Evolutionary conservation across 2,329 filamentous ascomycete species (phyloP).

Genomic region (Cercospora sp.): DNA sequence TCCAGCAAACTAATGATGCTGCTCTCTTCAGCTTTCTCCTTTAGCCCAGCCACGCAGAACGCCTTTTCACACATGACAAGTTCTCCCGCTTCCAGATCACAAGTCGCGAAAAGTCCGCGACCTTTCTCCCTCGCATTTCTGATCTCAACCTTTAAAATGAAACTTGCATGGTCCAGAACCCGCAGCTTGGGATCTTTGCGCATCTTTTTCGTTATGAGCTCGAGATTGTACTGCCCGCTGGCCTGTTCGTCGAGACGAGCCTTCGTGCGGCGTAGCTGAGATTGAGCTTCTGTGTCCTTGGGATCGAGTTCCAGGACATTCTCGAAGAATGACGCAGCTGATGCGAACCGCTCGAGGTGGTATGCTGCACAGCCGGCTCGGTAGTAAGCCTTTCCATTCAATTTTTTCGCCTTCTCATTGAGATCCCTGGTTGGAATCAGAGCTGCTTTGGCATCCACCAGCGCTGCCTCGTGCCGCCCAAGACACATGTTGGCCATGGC

Average conservation of each 20-base stretch:
- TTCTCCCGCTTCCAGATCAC: slow-evolving; percentile 43
- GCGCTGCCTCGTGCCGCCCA: slow-evolving; percentile 24
- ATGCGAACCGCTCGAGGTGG: slow-evolving; percentile 24
- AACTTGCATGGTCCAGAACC: slow-evolving; percentile 28
- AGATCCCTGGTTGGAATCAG: slow-evolving; percentile 4
- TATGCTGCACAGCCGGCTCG: slow-evolving; percentile 32
- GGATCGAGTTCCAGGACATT: slow-evolving; percentile 18
- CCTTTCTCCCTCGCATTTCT: slow-evolving; percentile 38
- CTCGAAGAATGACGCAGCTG: slow-evolving; percentile 16
- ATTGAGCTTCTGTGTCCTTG: slow-evolving; percentile 17
- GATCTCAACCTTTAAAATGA: slow-evolving; percentile 20
- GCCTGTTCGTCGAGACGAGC: slow-evolving; percentile 26
- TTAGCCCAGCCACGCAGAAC: slow-evolving; percentile 18
- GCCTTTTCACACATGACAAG: slow-evolving; percentile 45
- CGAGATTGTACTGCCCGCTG: slow-evolving; percentile 30
- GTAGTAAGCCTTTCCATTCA: slow-evolving; percentile 29
- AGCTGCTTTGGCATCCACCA: slow-evolving; percentile 24
- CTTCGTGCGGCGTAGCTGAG: slow-evolving; percentile 16
- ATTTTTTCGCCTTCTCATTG: background rate
- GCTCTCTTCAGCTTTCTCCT: slow-evolving; percentile 9
- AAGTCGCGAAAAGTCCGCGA: slow-evolving; percentile 47
- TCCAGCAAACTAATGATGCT: slow-evolving; percentile 21
- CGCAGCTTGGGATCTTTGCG: background rate
- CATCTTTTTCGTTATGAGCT: slow-evolving; percentile 17
- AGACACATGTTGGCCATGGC: slow-evolving; percentile 25